phyloP scores from a whole-genome alignment of 768 basidiomycete genomes.

The Phanerochaete carnosa region DNA sequence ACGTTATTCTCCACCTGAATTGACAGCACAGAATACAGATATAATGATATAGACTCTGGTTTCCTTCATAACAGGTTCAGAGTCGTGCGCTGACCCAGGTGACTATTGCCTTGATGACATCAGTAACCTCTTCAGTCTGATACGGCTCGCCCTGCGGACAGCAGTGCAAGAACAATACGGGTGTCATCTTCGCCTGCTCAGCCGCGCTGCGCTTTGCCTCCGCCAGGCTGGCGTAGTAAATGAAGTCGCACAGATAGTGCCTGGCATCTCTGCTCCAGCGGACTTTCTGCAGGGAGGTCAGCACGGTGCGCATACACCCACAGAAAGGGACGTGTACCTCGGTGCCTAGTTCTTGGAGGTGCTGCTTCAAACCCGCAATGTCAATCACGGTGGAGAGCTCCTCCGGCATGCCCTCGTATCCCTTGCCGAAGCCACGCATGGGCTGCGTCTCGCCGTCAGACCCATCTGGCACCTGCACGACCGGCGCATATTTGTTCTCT shows the following conservation, averaged over 20 bases:
- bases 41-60: too few species aligned
- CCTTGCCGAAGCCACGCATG: slow-evolving; percentile 25
- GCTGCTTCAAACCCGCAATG: slow-evolving; percentile 49
- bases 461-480: not conserved
- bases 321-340: slow-evolving; percentile 30
- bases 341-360: slow-evolving; percentile 44
- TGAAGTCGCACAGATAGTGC: slow-evolving; percentile 72
- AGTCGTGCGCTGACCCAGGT: slow-evolving; percentile 41
- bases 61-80: not conserved
- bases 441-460: not conserved
- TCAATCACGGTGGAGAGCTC: slow-evolving; percentile 54
- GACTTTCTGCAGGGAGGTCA: slow-evolving; percentile 41
- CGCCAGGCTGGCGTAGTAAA: slow-evolving; percentile 72
- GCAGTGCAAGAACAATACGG: slow-evolving; percentile 60
- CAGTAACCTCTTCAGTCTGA: slow-evolving; percentile 55
- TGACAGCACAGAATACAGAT: too few species aligned
- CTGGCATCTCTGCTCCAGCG: slow-evolving; percentile 74
- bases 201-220: slow-evolving; percentile 45
- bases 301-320: not conserved
- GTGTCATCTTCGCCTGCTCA: not conserved
- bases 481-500: slow-evolving; percentile 51
- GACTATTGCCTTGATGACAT: slow-evolving; percentile 52
- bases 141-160: slow-evolving; percentile 56
- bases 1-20: too few species aligned
- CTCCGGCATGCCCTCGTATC: slow-evolving; percentile 50